Evolutionary conservation across 192 early-diverging fungal genomes (phyloP).

Genomic region (Gigaspora rosea): DNA sequence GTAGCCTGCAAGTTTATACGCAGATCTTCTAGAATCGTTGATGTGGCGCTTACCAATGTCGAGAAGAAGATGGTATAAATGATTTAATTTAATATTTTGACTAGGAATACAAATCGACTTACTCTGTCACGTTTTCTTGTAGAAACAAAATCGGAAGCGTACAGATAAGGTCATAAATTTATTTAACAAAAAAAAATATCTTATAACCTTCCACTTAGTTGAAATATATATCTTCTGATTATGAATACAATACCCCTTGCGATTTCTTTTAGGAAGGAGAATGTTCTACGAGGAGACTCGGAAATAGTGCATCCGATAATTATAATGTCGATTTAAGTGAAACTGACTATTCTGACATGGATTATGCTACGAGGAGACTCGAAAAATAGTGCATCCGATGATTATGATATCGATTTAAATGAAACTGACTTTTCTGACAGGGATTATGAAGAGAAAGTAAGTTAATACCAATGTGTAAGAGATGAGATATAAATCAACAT

Average conservation of each 20-base stretch:
- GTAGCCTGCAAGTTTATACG: conserved; percentile 3
- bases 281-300: not conserved
- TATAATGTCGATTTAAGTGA: not conserved
- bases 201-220: no score
- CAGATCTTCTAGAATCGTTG: not conserved
- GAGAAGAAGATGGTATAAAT: not conserved
- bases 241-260: not conserved
- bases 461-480: not conserved
- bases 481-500: not conserved
- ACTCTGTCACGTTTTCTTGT: not conserved
- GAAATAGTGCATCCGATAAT: no score
- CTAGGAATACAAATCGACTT: not conserved
- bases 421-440: not conserved
- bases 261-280: not conserved
- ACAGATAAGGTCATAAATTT: not conserved
- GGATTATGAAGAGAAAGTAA: not conserved
- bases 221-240: not conserved
- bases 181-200: conserved; percentile 4
- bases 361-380: not conserved
- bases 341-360: no score
- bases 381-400: not conserved
- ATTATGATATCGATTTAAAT: not conserved
- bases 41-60: not conserved
- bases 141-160: conserved; percentile 3
- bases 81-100: conserved; percentile 1